Evolutionary conservation across 352 stramenopile genomes (phyloP), one percentile per base, ranked within the genome.

Genomic region (Pythium phragmitis): DNA sequence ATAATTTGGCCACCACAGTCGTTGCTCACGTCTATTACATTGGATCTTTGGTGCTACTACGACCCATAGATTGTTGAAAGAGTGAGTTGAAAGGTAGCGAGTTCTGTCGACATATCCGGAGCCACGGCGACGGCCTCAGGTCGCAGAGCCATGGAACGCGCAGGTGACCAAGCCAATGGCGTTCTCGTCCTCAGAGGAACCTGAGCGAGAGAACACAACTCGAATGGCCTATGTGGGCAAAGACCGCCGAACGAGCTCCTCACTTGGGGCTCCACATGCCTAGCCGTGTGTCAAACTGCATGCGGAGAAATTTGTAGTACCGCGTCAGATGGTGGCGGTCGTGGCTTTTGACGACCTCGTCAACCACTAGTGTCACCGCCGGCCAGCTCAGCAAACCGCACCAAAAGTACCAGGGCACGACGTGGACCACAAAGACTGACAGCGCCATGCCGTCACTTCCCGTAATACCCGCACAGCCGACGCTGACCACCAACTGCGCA

Each of bases 181-280:
- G 21, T 21, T 21, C 21, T 21, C 21, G 21, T 21, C 21, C 21
- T 21, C 21, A 21, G 21, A 21, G 21, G 21, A 21, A 21, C 21
- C 21, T 30, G 26, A 30, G 26, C 26, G 26, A 30, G 26, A 5
- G 4, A 3, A 30, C 26, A 1, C 26, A 1, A 30, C 4, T 30
- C 4, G 26, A 30, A 30, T 30, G 26, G 26, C 26, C 26, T 5
- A 2, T 30, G 26, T 30, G 26, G 26, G 1, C 26, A 5, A 30
- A 3, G 26, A 30, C 26, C 26, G 3, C 26, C 4, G 26, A 6
- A 39, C 11, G 7, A 39, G 7, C 7, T 39, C 14, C 16, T 77
- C 74, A 95, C 70, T 92, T 93, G 12, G 87, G 87, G 42, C 85
- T 94, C 87, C 87, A 96, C 87, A 96, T 96, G 7, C 87, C 87